phyloP scores from a whole-genome alignment of 2,329 filamentous ascomycete species.

The Alternaria brassicicola region DNA sequence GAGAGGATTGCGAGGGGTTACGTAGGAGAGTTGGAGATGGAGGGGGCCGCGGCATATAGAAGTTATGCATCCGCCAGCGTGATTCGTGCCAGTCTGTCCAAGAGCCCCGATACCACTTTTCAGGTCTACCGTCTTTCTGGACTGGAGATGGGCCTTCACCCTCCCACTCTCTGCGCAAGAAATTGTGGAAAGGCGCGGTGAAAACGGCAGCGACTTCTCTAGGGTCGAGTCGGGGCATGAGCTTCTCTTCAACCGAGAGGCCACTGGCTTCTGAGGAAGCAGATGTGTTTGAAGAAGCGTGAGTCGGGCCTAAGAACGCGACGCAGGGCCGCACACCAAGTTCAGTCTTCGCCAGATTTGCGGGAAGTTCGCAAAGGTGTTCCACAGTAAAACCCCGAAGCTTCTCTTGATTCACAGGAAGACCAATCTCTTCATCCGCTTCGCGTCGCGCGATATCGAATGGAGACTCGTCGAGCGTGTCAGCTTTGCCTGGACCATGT shows the following conservation, averaged over 20 bases:
- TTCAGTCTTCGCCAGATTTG: constrained; percentile 58
- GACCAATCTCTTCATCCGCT: constrained; percentile 90
- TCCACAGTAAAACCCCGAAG: constrained; percentile 82
- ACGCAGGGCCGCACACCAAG: constrained; percentile 58
- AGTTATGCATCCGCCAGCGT: constrained; percentile 89
- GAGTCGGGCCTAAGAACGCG: constrained; percentile 61
- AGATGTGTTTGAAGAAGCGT: constrained; percentile 34
- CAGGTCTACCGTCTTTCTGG: constrained; percentile 48
- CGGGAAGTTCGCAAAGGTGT: constrained; percentile 81
- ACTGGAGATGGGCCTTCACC: constrained; percentile 51
- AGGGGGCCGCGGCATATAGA: constrained; percentile 71
- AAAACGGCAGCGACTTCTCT: constrained; percentile 94
- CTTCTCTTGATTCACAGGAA: constrained; percentile 71
- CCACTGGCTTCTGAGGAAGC: constrained; percentile 11
- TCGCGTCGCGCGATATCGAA: constrained; percentile 88
- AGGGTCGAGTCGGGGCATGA: constrained; percentile 83
- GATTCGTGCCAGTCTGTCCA: constrained; percentile 82
- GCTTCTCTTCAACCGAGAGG: constrained; percentile 61
- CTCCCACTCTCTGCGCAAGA: constrained; percentile 66
- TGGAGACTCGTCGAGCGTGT: constrained; percentile 60
- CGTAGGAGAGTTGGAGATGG: constrained; percentile 15
- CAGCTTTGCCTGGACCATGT: constrained; percentile 57
- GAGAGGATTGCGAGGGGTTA: constrained; percentile 3
- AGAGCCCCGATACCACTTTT: constrained; percentile 81
- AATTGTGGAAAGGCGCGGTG: constrained; percentile 85